Evolutionary conservation across 2,329 filamentous ascomycete species (phyloP), one percentile per base, ranked within the genome.

Genomic region (Nigrograna mackinnonii): DNA sequence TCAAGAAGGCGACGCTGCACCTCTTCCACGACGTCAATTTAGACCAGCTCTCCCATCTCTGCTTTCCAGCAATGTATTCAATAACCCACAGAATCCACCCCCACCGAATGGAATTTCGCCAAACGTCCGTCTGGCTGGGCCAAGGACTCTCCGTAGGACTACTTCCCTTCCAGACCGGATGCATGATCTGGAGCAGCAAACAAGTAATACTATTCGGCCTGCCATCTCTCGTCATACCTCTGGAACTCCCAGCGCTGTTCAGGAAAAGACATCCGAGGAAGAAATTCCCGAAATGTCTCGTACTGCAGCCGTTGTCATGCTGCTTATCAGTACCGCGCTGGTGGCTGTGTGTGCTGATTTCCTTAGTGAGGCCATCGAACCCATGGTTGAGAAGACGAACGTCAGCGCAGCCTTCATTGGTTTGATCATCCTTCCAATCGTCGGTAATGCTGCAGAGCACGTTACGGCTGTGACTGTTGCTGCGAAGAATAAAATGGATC

Each of bases 401-500:
- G 73, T 91, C 45, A 86, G 79, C 48, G 79, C 88, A 59, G 85
- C 87, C 22, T 91, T 92, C 50, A 84, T 91, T 47, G 88, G 88
- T 56, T 77, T 91, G 9, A 91, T 92, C 55, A 82, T 92, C 39
- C 73, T 92, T 4, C 87, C 87, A 6, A 90, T 91, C 55, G 87
- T 91, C n/a, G 86, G 87, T 28, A 91, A 91, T 57, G 87, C 87
- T 2, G 87, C 87, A 12, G 87, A 91, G 70, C 87, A 91, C 73
- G 86, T 87, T 16, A 91, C 87, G 0, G 87, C 87, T 5, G 86
- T 91, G 40, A 88, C 83, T 0, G 87, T 91, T 1, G 87, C 88
- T 5, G 79, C 85, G 55, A 90, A 91, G 75, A 89, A 91, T 69
- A 91, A 91, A 70, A 90, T 91, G 85, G 88, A 91, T 59, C 73